Evolutionary conservation across 2,329 filamentous ascomycete genomes (phyloP), one percentile per base, ranked within the genome.

Genomic region (Capronia americana): DNA sequence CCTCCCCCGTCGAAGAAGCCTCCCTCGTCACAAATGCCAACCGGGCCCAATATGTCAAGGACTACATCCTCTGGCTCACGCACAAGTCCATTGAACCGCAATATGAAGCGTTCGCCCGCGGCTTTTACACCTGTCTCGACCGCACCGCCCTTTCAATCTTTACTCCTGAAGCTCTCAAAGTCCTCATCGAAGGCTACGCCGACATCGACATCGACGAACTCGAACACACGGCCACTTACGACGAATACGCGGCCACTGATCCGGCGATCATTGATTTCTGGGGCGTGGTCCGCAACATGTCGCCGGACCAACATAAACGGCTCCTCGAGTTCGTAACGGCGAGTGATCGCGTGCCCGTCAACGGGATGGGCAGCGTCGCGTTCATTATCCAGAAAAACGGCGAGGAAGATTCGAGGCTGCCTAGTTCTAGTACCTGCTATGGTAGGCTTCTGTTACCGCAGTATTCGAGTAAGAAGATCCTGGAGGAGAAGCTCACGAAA

Each of bases 311-410:
- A 83, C 90, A 90, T 78, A 86, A 88, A 60, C 88, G 87, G 73
- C 80, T 99, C 38, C 83, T 99, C 34, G 93, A 97, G 76, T 99
- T 99, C 74, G 93, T 99, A 32, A 99, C 95, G 14, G 94, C 94
- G 0, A 94, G 90, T 73, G 93, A 97, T 75, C 86, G 95, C 1
- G 87, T 98, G 1, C 95, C 95, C 0, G 91, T 97, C 0, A 93
- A 92, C 23, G 95, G 95, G 2, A 88, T 93, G 74, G 86, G 87
- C 69, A 92, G 91, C 72, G 81, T 98, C 55, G 88, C 91, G 74
- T 98, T 98, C 77, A 87, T 92, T 14, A 85, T 99, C 51, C 90
- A 94, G 78, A 88, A 86, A 73, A 92, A 93, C 74, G 88, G 91
- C 17, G 83, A 88, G 62, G 90, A 85, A 67, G 84, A 85, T 71